Percentiles rank a stretch among this genome's conserved stretches.
Conservation (phyloP, 2,329 filamentous ascomycete species). For the Cercospora brassicicola region DNA sequence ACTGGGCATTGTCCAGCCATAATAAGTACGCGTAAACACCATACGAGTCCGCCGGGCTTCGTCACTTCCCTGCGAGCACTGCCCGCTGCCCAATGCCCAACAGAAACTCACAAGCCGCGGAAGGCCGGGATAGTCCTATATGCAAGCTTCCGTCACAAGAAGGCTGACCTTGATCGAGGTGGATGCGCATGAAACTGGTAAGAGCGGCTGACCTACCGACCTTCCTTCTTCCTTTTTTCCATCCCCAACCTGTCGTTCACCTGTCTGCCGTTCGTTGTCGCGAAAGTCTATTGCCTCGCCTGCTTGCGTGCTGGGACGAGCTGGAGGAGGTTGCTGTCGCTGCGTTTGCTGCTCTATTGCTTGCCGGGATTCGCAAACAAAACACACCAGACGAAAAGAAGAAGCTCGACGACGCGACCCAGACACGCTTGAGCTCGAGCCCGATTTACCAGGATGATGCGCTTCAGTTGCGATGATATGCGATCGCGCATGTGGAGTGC, state of each 20-base stretch:
- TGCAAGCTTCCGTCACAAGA: conserved; percentile 16
- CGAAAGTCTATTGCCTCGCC: not conserved
- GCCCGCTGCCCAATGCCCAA: not conserved
- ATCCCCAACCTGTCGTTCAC: not conserved
- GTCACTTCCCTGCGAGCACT: not conserved
- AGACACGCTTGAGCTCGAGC: conserved; percentile 6
- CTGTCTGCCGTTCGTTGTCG: not conserved
- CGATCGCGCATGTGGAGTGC: conserved; percentile 15
- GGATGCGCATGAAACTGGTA: conserved; percentile 14
- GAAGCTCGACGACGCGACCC: not conserved
- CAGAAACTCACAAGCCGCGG: conserved; percentile 8
- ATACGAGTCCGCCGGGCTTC: not conserved
- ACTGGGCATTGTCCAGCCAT: not conserved
- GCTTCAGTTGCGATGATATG: conserved; percentile 11
- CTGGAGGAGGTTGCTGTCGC: conserved; percentile 3
- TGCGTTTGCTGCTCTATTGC: not conserved
- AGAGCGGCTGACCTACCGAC: conserved; percentile 11
- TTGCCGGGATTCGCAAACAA: not conserved
- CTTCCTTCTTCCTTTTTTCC: not conserved
- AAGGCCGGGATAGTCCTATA: conserved; percentile 15
- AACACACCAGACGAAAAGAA: not conserved
- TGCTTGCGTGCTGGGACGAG: conserved; percentile 9
- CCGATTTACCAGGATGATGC: conserved; percentile 9
- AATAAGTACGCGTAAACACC: not conserved
- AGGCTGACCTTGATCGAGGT: conserved; percentile 20